These are phyloP conservation scores for Talaromyces sp. DNA, from an alignment of 2,329 filamentous ascomycete genomes.

Conservation along the genomic window DNA sequence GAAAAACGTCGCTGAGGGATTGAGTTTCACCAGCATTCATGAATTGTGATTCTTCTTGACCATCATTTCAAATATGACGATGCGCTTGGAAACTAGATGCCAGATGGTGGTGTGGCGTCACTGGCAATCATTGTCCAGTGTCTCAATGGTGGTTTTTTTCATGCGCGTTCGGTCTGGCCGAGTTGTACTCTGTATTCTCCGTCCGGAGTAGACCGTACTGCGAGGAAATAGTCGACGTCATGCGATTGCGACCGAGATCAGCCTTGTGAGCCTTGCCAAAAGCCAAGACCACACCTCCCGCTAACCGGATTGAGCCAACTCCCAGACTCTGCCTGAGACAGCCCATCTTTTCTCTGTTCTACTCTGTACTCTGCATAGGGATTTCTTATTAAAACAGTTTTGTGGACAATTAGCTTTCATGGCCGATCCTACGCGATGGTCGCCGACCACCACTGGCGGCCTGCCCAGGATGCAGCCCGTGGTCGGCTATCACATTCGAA, in stretches of 20 bases:
- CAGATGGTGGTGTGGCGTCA: background rate
- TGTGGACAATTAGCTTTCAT: no score
- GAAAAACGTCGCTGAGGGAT: background rate
- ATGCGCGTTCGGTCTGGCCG: background rate
- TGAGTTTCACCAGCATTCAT: no score
- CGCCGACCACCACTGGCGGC: background rate
- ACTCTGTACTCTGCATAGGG: background rate
- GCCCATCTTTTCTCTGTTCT: no score
- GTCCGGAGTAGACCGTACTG: no score
- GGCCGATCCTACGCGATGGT: background rate
- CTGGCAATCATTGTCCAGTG: no score
- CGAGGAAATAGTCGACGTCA: background rate
- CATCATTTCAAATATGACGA: no score
- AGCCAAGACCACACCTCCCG: background rate
- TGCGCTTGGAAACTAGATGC: no score
- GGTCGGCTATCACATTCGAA: background rate
- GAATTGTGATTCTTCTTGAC: no score
- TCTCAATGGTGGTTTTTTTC: background rate
- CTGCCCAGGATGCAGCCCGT: background rate
- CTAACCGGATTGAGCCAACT: background rate
- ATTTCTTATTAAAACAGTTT: no score
- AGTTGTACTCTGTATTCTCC: background rate
- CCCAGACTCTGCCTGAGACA: no score
- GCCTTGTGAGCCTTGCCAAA: constrained; percentile 1
- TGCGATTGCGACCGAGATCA: background rate